Conservation (phyloP, 805 yeast species). For the Suhomyces prunicola region DNA sequence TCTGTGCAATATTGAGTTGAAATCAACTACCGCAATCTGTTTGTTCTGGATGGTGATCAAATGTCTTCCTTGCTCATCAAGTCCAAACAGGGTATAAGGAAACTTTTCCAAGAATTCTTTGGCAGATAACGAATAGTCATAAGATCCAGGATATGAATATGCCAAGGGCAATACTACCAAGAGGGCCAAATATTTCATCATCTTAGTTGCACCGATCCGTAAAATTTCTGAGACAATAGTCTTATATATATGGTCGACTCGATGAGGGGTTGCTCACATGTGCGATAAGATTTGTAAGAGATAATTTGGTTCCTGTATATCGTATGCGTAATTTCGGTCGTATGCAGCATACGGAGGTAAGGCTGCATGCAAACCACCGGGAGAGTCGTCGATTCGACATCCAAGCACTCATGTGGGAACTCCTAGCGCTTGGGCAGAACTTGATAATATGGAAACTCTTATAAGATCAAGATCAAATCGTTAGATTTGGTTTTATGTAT, state of each 20-base stretch:
- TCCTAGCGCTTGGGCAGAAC: background rate
- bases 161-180: background rate
- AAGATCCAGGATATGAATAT: background rate
- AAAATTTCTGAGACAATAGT: background rate
- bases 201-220: background rate
- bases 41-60: background rate
- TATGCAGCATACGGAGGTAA: background rate
- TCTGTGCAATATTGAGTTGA: background rate
- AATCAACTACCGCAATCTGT: background rate
- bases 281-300: background rate
- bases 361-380: background rate
- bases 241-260: background rate
- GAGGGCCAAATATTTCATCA: background rate
- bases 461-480: background rate
- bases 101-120: background rate
- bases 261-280: background rate
- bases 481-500: no score
- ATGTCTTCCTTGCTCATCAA: slow-evolving; percentile 2
- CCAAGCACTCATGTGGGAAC: background rate
- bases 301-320: background rate
- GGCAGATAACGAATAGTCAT: background rate
- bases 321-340: background rate
- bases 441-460: no score
- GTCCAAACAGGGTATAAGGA: background rate
- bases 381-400: background rate